A percentile compares a stretch with the other conserved stretches of the same genome.
Conservation (phyloP, 2,329 filamentous ascomycete species). For the Bertia moriformis region DNA sequence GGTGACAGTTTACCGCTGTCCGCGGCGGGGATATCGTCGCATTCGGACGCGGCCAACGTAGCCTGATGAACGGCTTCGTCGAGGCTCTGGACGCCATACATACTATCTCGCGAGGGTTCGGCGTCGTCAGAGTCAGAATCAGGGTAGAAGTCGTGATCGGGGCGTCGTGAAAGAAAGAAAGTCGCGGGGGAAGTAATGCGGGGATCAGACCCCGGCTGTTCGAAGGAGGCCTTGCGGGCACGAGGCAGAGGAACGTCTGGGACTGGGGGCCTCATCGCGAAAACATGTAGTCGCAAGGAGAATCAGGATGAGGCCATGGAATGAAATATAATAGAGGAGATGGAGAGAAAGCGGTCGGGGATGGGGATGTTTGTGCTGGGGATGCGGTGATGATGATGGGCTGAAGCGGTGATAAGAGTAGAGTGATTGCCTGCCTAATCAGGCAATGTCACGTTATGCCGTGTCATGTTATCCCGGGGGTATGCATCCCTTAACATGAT, state of each 20-base stretch:
- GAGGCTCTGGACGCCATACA: constrained; percentile 41
- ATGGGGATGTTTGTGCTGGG: neutral
- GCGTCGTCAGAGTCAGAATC: constrained; percentile 18
- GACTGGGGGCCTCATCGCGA: constrained; percentile 19
- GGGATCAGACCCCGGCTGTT: constrained; percentile 16
- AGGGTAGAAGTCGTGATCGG: constrained; percentile 23
- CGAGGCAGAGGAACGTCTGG: constrained; percentile 14
- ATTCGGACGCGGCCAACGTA: constrained; percentile 10
- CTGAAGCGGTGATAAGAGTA: neutral
- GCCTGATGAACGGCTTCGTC: constrained; percentile 31
- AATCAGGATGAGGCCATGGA: too few species aligned
- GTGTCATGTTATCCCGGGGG: constrained; percentile 1
- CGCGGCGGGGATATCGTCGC: neutral
- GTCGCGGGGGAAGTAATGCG: constrained; percentile 29
- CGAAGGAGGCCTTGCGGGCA: constrained; percentile 18
- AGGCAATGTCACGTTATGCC: neutral
- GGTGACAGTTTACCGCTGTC: neutral
- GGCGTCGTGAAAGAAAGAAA: constrained; percentile 39
- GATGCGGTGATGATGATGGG: neutral
- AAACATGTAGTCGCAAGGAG: too few species aligned
- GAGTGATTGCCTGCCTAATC: neutral
- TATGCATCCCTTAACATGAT: too few species aligned
- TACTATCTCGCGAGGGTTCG: constrained; percentile 21
- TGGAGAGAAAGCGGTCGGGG: too few species aligned
- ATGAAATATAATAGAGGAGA: too few species aligned